phyloP scores from a whole-genome alignment of 345 rosid genomes.

The Tarenaya hassleriana region DNA sequence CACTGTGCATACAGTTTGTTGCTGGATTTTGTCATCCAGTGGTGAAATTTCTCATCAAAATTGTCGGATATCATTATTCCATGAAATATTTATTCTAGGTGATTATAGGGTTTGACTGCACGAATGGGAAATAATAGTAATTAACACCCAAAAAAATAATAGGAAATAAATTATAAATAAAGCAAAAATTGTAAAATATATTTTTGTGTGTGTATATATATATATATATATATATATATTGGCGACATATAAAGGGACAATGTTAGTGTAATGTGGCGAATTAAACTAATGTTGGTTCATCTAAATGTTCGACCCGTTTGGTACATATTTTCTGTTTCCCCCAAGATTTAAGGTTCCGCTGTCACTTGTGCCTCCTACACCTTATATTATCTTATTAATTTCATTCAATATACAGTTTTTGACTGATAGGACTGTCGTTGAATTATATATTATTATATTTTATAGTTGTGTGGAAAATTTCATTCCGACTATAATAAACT shows the following conservation, averaged over 20 bases:
- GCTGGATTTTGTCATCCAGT: too few relatives aligned
- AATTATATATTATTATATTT: too few relatives aligned
- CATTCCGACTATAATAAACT: too few relatives aligned
- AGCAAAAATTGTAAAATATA: background rate
- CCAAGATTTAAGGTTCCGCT: conserved; percentile 40
- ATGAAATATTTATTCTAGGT: conserved; percentile 1
- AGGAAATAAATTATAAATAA: conserved; percentile 6
- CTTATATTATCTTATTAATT: conserved; percentile 20
- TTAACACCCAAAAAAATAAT: conserved; percentile 16
- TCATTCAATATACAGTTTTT: conserved; percentile 17
- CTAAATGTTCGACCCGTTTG: conserved; percentile 24
- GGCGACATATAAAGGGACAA: conserved; percentile 13
- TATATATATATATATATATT: too few relatives aligned
- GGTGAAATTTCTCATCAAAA: too few relatives aligned
- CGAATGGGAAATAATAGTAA: conserved; percentile 32
- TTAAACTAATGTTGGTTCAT: conserved; percentile 13
- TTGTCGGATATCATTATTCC: too few relatives aligned
- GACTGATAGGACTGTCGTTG: conserved; percentile 13
- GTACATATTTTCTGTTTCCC: conserved; percentile 26
- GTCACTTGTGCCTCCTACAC: conserved; percentile 39
- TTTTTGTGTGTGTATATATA: too few relatives aligned
- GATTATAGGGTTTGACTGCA: conserved; percentile 44
- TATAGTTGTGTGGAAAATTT: too few relatives aligned
- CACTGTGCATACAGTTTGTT: too few relatives aligned
- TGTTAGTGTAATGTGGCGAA: conserved; percentile 9